phyloP scores from a whole-genome alignment of 2,329 filamentous ascomycete species.

The Leptographium galeiforme region DNA sequence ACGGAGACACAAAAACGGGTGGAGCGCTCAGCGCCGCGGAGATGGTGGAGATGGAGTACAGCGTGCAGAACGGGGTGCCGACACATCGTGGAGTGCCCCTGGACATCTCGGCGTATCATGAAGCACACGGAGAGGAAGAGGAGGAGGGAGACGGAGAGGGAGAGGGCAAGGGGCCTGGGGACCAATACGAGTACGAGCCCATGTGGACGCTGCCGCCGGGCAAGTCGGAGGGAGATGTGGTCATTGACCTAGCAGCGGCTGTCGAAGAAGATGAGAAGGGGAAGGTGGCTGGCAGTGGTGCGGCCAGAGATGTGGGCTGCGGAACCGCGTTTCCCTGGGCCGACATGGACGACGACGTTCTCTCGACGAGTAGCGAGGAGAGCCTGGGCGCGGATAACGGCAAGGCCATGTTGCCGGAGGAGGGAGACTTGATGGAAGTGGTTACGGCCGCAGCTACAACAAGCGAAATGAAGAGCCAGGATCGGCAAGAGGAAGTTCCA shows the following conservation, averaged over 20 bases:
- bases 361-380: slow-evolving; percentile 4
- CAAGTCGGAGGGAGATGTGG: slow-evolving; percentile 5
- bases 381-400: neutral
- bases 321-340: neutral
- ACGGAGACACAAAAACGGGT: no score
- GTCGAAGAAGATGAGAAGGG: no score
- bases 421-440: neutral
- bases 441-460: neutral
- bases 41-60: neutral
- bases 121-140: slow-evolving; percentile 1
- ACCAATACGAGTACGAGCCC: slow-evolving; percentile 4
- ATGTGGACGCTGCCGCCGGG: slow-evolving; percentile 11
- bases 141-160: neutral
- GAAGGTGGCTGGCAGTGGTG: no score
- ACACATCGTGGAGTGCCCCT: slow-evolving; percentile 18
- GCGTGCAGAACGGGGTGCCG: slow-evolving; percentile 14
- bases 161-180: neutral
- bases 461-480: neutral
- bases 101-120: slow-evolving; percentile 6
- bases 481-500: neutral
- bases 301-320: no score
- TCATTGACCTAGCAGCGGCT: slow-evolving; percentile 2
- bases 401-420: neutral
- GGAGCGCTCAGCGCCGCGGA: neutral
- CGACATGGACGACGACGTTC: neutral